These are phyloP conservation scores for Excoecaria cochinchinensis DNA, from an alignment of 345 rosid species.

Conservation along the genomic window DNA sequence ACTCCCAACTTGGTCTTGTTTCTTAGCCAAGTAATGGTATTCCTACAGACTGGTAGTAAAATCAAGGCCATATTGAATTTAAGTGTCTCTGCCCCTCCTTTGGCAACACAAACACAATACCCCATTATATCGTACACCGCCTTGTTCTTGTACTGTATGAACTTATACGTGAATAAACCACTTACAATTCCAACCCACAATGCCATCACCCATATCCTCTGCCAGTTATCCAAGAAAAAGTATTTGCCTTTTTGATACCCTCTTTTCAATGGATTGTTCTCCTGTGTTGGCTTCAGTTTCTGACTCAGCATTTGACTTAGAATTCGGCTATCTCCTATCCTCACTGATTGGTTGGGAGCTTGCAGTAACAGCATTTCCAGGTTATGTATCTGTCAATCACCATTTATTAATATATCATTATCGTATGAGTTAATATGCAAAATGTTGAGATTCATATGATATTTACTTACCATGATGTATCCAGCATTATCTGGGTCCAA, in stretches of 20 bases:
- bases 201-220: constrained; percentile 74
- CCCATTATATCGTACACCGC: constrained; percentile 69
- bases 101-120: constrained; percentile 78
- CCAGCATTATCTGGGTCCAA: constrained; percentile 80
- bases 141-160: constrained; percentile 58
- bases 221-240: constrained; percentile 79
- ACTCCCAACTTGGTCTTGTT: constrained; percentile 75
- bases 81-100: constrained; percentile 83
- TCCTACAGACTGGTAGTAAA: constrained; percentile 73
- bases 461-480: constrained; percentile 61
- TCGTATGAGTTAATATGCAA: too few relatives aligned
- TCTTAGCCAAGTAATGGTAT: constrained; percentile 89
- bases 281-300: constrained; percentile 71
- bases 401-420: neutral
- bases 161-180: constrained; percentile 71
- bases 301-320: constrained; percentile 80
- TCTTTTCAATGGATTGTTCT: constrained; percentile 47
- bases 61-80: constrained; percentile 93
- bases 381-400: constrained; percentile 49
- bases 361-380: constrained; percentile 69
- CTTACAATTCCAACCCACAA: constrained; percentile 60
- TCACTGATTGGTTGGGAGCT: constrained; percentile 77
- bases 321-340: constrained; percentile 58
- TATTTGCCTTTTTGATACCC: constrained; percentile 48
- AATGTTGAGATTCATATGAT: neutral